Evolutionary conservation across 495 filamentous ascomycete species (phyloP).

Genomic region (Tricharina praecox): DNA sequence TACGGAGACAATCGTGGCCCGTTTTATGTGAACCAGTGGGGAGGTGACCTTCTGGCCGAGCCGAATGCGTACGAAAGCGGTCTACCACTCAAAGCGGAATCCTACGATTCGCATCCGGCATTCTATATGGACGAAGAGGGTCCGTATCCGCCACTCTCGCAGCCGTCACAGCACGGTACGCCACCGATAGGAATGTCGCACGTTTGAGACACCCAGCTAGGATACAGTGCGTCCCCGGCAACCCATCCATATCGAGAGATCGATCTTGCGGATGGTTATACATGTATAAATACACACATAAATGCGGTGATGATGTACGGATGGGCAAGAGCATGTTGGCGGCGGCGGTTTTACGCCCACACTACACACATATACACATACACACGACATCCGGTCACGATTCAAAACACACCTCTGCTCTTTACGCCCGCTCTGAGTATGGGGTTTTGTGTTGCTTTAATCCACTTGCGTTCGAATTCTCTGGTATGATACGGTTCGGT

Average conservation of each 20-base stretch:
- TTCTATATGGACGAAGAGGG: conserved; percentile 7
- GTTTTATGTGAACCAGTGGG: conserved; percentile 18
- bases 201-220: conserved; percentile 5
- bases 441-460: too few species aligned
- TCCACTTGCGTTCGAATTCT: not conserved
- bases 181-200: conserved; percentile 14
- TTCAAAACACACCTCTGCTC: not conserved
- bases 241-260: too few species aligned
- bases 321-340: not conserved
- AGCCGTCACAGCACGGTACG: conserved; percentile 9
- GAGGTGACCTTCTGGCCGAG: not conserved
- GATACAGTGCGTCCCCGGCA: too few species aligned
- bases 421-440: too few species aligned
- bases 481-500: conserved; percentile 14
- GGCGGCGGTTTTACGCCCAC: not conserved
- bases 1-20: conserved; percentile 9
- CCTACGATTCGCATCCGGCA: not conserved
- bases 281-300: too few species aligned
- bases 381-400: not conserved
- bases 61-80: not conserved
- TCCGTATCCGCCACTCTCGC: conserved; percentile 12
- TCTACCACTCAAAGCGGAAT: conserved; percentile 1
- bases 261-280: too few species aligned
- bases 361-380: not conserved
- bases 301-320: too few species aligned